These are phyloP conservation scores for Neofusicoccum ribis DNA, from an alignment of 2,329 filamentous ascomycete species.

Conservation along the genomic window DNA sequence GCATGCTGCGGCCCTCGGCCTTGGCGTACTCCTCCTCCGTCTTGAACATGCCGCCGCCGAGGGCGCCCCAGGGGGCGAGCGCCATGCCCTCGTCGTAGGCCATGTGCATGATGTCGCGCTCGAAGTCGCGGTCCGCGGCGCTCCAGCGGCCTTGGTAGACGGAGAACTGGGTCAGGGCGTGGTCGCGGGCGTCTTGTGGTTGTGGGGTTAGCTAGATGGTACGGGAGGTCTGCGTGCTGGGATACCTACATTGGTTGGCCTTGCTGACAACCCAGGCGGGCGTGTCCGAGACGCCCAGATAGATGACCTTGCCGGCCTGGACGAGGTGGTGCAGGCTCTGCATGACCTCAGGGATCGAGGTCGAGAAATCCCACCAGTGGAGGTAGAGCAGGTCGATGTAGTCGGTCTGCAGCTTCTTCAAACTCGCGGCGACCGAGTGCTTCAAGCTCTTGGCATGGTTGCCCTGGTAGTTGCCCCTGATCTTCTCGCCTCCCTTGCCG, in stretches of 20 bases:
- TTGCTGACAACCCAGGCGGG: conserved; percentile 42
- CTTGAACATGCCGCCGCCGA: conserved; percentile 46
- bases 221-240: not conserved
- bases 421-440: conserved; percentile 38
- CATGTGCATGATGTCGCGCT: conserved; percentile 50
- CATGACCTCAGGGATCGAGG: conserved; percentile 47
- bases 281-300: conserved; percentile 47
- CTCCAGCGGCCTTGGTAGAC: conserved; percentile 47
- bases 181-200: conserved; percentile 36
- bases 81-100: conserved; percentile 44
- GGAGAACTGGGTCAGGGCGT: conserved; percentile 41
- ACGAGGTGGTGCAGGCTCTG: conserved; percentile 44
- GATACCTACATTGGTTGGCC: conserved; percentile 27
- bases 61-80: conserved; percentile 56
- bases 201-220: conserved; percentile 12
- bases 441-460: conserved; percentile 42
- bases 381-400: conserved; percentile 61
- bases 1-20: conserved; percentile 45
- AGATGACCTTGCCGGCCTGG: conserved; percentile 44
- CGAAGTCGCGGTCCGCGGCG: conserved; percentile 44
- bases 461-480: conserved; percentile 43
- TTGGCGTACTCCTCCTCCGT: conserved; percentile 46
- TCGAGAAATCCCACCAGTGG: conserved; percentile 46
- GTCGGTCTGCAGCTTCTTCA: conserved; percentile 62
- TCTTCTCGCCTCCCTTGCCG: conserved; percentile 17